phyloP scores from a whole-genome alignment of 768 basidiomycete genomes.

The Naganishia randhawae region DNA sequence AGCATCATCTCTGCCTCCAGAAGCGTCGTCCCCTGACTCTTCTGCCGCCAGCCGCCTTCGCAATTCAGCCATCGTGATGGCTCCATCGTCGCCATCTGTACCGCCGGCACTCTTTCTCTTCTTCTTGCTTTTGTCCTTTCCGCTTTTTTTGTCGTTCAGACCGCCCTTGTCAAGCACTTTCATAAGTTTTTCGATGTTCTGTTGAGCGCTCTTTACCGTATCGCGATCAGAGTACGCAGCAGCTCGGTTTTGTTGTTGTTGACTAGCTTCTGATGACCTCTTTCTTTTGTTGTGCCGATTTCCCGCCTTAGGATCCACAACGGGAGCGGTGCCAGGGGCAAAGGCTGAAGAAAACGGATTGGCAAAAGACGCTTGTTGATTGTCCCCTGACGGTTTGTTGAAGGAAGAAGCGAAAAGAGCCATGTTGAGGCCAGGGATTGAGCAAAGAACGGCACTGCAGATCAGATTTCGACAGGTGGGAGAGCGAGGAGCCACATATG shows the following conservation, averaged over 20 bases:
- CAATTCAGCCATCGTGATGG: slow-evolving; percentile 1
- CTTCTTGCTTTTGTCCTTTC: neutral
- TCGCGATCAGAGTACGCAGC: slow-evolving; percentile 27
- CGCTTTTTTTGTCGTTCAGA: neutral
- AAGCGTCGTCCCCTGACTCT: neutral
- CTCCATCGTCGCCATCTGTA: neutral
- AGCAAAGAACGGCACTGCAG: neutral
- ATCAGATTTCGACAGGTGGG: no score
- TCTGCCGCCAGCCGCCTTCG: slow-evolving; percentile 4
- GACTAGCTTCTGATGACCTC: slow-evolving; percentile 1
- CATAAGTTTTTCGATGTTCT: slow-evolving; percentile 47
- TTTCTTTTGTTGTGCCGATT: slow-evolving; percentile 10
- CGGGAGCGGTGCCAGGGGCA: neutral
- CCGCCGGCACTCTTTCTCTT: neutral
- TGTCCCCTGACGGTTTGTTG: neutral
- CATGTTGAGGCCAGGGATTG: neutral
- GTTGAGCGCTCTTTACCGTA: slow-evolving; percentile 34
- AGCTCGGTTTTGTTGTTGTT: neutral
- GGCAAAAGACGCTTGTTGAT: neutral
- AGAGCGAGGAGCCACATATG: no score
- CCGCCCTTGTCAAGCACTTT: slow-evolving; percentile 39
- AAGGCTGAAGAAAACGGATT: slow-evolving; percentile 14
- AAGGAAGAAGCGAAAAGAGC: neutral
- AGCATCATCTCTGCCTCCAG: neutral
- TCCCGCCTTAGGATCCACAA: slow-evolving; percentile 8